Conservation (phyloP, 2,329 filamentous ascomycete genomes). For the Penicillium glabrum region DNA sequence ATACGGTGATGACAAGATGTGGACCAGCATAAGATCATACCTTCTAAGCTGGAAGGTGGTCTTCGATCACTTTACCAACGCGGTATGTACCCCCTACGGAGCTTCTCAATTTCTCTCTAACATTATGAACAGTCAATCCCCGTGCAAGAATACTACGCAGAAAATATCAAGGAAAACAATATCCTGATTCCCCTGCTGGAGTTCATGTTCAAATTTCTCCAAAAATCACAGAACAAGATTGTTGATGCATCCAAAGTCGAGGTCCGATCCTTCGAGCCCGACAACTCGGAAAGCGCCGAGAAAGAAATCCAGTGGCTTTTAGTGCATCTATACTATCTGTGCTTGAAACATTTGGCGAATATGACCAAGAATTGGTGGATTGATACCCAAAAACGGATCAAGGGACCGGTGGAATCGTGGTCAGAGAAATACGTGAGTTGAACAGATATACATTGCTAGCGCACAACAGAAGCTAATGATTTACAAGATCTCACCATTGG, state of each 20-base stretch:
- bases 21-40: constrained; percentile 71
- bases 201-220: constrained; percentile 81
- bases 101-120: constrained; percentile 22
- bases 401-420: constrained; percentile 78
- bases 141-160: constrained; percentile 76
- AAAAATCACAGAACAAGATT: constrained; percentile 71
- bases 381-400: constrained; percentile 74
- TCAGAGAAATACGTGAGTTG: constrained; percentile 81
- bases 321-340: constrained; percentile 81
- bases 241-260: constrained; percentile 71
- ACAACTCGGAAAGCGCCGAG: constrained; percentile 65
- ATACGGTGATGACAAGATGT: constrained; percentile 64
- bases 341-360: constrained; percentile 72
- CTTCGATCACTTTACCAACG: constrained; percentile 78
- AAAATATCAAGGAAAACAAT: constrained; percentile 73
- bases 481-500: constrained; percentile 41
- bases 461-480: neutral
- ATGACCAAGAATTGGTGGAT: constrained; percentile 84
- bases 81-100: constrained; percentile 44
- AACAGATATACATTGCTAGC: constrained; percentile 23
- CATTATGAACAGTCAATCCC: constrained; percentile 62
- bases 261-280: constrained; percentile 59
- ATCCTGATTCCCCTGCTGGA: constrained; percentile 69
- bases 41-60: constrained; percentile 86
- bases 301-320: constrained; percentile 80